Base-by-base conservation (phyloP, 108 stramenopile species). In the Nannochloropsis gaditana region DNA sequence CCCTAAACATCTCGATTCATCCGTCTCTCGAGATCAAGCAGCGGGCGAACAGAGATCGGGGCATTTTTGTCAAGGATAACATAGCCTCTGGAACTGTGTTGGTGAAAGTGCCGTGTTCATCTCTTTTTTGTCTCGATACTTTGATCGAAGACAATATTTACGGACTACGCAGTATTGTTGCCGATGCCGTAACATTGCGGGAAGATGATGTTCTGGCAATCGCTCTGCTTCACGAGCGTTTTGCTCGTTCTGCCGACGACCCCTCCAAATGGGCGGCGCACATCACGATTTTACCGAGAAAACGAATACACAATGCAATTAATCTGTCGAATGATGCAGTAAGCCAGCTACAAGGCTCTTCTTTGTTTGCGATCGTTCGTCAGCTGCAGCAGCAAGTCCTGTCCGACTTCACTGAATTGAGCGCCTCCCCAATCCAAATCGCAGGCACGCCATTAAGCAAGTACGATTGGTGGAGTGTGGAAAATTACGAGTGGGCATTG, bases 191-290 rank as follows among this genome's bases (percentile, higher is more conserved):
- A 73, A 73, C 15, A 73, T 73, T 73, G 59, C 59, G 59, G 59
- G 59, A 73, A 73, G 59, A 73, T 2, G 59, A 73, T 73, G 59
- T 73, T n/a, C 59, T 73, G 4, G n/a, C 19, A n/a, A 73, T 73
- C n/a, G 59, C 59, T n/a, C 59, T 73, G 59, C 59, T 73, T n/a
- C n/a, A 73, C 59, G 59, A 73, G 59, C n/a, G 59, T n/a, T 73
- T 73, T 73, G 59, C 19, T 15, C 59, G 59, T 73, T n/a, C 59
- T n/a, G 15, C 59, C n/a, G 59, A 73, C 19, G 59, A 15, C 3
- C 59, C 1, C 8, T 73, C 59, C 8, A 73, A 73, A 73, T 73
- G 59, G 59, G 59, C 59, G 15, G n/a, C 59, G 59, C 59, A 73
- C 59, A 73, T 73, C 59, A n/a, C 15, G 59, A 6, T 73, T 2